These are phyloP conservation scores for Ceratorhiza oryzae-sativae DNA, from an alignment of 1,284 basidiomycete genomes.

Conservation along the genomic window DNA sequence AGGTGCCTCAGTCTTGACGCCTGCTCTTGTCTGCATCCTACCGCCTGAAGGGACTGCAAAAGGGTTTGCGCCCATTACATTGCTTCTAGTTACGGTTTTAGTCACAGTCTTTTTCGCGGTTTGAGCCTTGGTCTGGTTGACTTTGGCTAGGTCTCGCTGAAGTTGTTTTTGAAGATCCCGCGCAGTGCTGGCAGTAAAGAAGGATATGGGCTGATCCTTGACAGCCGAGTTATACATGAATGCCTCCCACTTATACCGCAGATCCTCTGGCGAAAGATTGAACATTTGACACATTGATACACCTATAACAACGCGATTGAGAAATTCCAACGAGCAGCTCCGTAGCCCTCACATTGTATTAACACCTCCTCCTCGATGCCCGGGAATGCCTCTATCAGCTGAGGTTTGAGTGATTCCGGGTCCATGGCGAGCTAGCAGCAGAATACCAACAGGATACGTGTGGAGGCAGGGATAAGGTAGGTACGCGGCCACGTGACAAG, in stretches of 20 bases:
- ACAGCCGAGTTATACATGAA: constrained; percentile 56
- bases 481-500: not conserved
- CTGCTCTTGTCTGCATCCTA: not conserved
- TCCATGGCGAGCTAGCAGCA: constrained; percentile 3
- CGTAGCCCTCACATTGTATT: constrained; percentile 35
- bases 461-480: not conserved
- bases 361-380: constrained; percentile 41
- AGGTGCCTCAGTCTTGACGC: constrained; percentile 15
- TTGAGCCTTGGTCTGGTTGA: constrained; percentile 41
- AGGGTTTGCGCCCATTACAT: constrained; percentile 2
- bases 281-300: constrained; percentile 69
- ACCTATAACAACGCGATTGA: constrained; percentile 54
- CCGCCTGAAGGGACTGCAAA: not conserved
- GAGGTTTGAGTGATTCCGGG: constrained; percentile 26
- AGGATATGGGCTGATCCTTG: constrained; percentile 48
- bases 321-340: not conserved
- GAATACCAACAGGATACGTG: not conserved
- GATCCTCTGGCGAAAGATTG: constrained; percentile 60
- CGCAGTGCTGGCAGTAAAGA: constrained; percentile 50
- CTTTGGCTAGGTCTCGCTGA: constrained; percentile 59
- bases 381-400: constrained; percentile 37
- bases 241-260: constrained; percentile 78
- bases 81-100: constrained; percentile 1
- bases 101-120: constrained; percentile 36
- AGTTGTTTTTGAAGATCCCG: constrained; percentile 62